Evolutionary conservation across 176 grass and related monocot genomes (phyloP), one percentile per base, ranked within the genome.

Genomic region (Musa beccarii): DNA sequence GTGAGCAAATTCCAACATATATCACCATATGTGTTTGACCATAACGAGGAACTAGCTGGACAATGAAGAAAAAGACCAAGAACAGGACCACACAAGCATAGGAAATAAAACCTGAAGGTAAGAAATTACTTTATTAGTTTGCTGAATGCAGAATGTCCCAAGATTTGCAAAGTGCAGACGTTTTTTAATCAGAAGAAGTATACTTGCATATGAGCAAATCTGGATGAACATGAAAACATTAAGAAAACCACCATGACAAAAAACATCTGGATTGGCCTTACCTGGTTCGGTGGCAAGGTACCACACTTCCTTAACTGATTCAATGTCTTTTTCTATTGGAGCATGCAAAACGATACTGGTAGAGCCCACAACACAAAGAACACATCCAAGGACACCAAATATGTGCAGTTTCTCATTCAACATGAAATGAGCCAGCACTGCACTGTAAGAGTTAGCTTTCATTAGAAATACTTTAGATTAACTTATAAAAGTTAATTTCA

Each of bases 221-320:
- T 43, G 34, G n/a, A 8, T 61, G 57, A n/a, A 19, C 15, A n/a
- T 61, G 57, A 19, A 61, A 59, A 61, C 16, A n/a, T 61, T 61
- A 61, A 61, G 22, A 13, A 29, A 23, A 66, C 12, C 63, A 66
- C 63, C 22, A 66, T 66, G 16, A 69, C 15, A 49, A 5, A 69
- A 69, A 1, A 10, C 9, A 49, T 49, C 14, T 73, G 51, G 51
- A 43, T 20, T 34, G 25, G 14, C 8, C 16, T 57, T 29, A 74
- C 72, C 72, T 74, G 72, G 72, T 56, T 74, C 72, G 1, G 72
- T 74, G 54, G 72, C 72, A 56, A 74, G 72, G 24, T 29, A 23
- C 72, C 72, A 74, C 0, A 74, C 72, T 74, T 74, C 72, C 72
- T 74, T 74, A 57, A 74, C 72, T 16, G 72, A 74, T n/a, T 43